phyloP scores from a whole-genome alignment of 805 yeast genomes.

The Candida verbasci region DNA sequence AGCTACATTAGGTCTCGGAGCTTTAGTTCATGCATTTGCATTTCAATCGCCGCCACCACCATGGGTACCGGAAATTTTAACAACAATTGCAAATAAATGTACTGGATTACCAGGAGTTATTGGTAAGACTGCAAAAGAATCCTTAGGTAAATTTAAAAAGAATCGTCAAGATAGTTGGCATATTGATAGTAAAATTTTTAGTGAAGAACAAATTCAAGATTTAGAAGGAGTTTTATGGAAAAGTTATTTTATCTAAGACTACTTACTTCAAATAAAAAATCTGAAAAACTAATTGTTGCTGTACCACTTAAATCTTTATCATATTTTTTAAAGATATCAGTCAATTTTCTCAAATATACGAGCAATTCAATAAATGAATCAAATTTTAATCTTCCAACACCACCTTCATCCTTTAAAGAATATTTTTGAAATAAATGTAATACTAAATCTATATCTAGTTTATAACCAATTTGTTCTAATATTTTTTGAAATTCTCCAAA shows the following conservation, averaged over 20 bases:
- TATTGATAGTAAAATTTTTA: conserved; percentile 71
- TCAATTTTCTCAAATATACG: conserved; percentile 70
- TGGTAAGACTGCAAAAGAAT: conserved; percentile 79
- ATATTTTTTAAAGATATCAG: conserved; percentile 73
- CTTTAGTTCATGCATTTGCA: conserved; percentile 85
- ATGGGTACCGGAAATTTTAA: conserved; percentile 79
- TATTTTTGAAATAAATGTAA: conserved; percentile 56
- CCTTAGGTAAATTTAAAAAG: conserved; percentile 80
- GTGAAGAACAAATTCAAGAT: conserved; percentile 77
- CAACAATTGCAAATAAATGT: conserved; percentile 66
- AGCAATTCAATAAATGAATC: conserved; percentile 80
- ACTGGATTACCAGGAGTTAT: conserved; percentile 70
- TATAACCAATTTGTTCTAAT: conserved; percentile 62
- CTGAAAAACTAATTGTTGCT: conserved; percentile 62
- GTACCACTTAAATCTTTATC: conserved; percentile 73
- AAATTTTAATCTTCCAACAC: conserved; percentile 53
- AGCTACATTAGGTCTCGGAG: conserved; percentile 83
- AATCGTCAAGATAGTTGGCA: conserved; percentile 96
- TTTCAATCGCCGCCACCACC: conserved; percentile 85
- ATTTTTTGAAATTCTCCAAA: conserved; percentile 62
- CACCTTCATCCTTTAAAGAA: conserved; percentile 29
- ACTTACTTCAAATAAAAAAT: conserved; percentile 54
- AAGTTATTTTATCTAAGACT: conserved; percentile 55
- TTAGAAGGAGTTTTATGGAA: conserved; percentile 92
- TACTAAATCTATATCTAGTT: conserved; percentile 52